These are phyloP conservation scores for Sanchytrium tribonematis DNA, from an alignment of 371 early-diverging fungal genomes.

Conservation along the genomic window DNA sequence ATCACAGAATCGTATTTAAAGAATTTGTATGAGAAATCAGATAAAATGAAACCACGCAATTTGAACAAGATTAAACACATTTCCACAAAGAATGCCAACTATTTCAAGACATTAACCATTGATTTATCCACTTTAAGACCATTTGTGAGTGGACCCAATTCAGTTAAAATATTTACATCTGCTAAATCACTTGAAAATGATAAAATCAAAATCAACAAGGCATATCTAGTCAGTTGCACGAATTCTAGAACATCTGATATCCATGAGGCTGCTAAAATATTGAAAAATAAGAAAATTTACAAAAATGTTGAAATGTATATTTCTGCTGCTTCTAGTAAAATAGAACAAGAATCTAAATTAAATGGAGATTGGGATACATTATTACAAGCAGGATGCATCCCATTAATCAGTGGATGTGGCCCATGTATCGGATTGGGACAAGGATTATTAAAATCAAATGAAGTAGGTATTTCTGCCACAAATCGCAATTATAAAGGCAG, in stretches of 20 bases:
- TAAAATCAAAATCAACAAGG: conserved; percentile 53
- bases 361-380: conserved; percentile 62
- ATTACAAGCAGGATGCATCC: conserved; percentile 58
- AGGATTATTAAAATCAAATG: conserved; percentile 63
- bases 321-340: conserved; percentile 68
- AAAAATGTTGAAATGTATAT: conserved; percentile 76
- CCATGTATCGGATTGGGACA: conserved; percentile 76
- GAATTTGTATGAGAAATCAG: conserved; percentile 27
- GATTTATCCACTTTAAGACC: conserved; percentile 58
- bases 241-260: conserved; percentile 68
- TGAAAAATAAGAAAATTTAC: conserved; percentile 33
- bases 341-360: conserved; percentile 48
- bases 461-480: conserved; percentile 82
- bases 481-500: conserved; percentile 91
- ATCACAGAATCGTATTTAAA: conserved; percentile 36
- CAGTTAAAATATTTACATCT: conserved; percentile 62
- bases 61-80: conserved; percentile 7
- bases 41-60: conserved; percentile 13
- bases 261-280: conserved; percentile 51
- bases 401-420: conserved; percentile 77
- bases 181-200: conserved; percentile 34
- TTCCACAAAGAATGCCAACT: conserved; percentile 11
- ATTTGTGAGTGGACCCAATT: conserved; percentile 73
- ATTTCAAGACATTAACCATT: conserved; percentile 53
- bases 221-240: conserved; percentile 75